Percentiles rank a stretch among this genome's conserved stretches.
These are phyloP conservation scores for Hypsizygus ulmarius DNA, from an alignment of 1,284 basidiomycete genomes.

Conservation along the genomic window DNA sequence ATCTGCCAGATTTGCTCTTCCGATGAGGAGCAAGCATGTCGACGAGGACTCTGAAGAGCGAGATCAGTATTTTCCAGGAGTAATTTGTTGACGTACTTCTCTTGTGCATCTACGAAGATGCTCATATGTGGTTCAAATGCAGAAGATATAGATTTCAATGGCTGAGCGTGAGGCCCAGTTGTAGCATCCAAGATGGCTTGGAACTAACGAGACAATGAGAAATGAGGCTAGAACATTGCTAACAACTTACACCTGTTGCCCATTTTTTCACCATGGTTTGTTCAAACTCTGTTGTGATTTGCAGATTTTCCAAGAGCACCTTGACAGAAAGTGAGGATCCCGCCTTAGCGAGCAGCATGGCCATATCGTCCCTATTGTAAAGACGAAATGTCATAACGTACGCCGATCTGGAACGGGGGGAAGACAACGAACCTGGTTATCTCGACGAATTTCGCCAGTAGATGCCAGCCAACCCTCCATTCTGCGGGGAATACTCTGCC, in stretches of 20 bases:
- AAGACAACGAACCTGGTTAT: slow-evolving; percentile 66
- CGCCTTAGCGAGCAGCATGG: slow-evolving; percentile 63
- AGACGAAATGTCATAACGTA: not conserved
- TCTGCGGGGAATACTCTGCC: slow-evolving; percentile 76
- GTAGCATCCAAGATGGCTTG: slow-evolving; percentile 58
- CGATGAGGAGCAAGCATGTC: slow-evolving; percentile 84
- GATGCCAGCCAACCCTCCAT: slow-evolving; percentile 82
- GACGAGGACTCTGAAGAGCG: slow-evolving; percentile 55
- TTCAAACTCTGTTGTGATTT: slow-evolving; percentile 87
- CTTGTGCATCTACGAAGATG: slow-evolving; percentile 95
- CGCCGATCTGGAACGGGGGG: not conserved
- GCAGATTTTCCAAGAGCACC: slow-evolving; percentile 79
- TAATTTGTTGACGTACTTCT: slow-evolving; percentile 58
- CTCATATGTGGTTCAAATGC: slow-evolving; percentile 92
- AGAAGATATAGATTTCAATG: slow-evolving; percentile 70
- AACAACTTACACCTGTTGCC: slow-evolving; percentile 62
- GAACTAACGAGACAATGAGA: slow-evolving; percentile 37
- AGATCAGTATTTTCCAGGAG: not conserved
- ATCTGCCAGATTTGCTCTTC: slow-evolving; percentile 42
- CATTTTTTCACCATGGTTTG: slow-evolving; percentile 75
- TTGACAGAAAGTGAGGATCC: slow-evolving; percentile 74
- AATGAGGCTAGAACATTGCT: not conserved
- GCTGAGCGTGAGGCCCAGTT: slow-evolving; percentile 45
- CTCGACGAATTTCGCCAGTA: slow-evolving; percentile 82
- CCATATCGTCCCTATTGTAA: slow-evolving; percentile 62